phyloP scores from a whole-genome alignment of 1,284 basidiomycete species.

The Melampsora abietis-canadensis region DNA sequence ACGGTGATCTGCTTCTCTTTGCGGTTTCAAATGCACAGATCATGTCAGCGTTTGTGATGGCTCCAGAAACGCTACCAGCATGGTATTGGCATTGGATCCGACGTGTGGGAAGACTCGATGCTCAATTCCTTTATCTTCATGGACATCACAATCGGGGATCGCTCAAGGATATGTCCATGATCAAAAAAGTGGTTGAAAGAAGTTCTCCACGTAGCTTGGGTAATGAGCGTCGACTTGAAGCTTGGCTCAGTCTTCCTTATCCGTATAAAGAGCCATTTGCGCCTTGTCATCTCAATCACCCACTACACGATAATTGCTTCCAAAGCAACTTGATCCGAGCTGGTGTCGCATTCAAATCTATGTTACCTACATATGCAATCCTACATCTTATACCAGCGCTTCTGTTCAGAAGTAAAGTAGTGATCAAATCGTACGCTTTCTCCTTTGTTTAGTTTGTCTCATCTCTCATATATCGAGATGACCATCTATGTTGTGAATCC shows the following conservation, averaged over 20 bases:
- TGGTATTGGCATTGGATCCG: constrained; percentile 44
- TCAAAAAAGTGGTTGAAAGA: constrained; percentile 10
- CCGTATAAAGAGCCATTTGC: constrained; percentile 15
- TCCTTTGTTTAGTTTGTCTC: neutral
- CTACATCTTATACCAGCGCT: constrained; percentile 40
- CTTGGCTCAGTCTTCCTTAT: constrained; percentile 34
- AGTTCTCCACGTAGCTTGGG: constrained; percentile 7
- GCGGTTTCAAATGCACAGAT: constrained; percentile 42
- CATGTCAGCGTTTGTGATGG: constrained; percentile 42
- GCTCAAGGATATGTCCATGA: constrained; percentile 12
- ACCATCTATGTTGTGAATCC: neutral
- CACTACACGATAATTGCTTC: constrained; percentile 28
- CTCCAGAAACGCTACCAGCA: constrained; percentile 29
- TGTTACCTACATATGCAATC: constrained; percentile 40
- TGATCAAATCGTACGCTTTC: constrained; percentile 40
- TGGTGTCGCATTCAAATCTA: constrained; percentile 38
- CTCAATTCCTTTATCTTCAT: constrained; percentile 32
- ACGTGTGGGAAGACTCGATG: constrained; percentile 27
- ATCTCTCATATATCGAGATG: neutral
- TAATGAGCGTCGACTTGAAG: constrained; percentile 13
- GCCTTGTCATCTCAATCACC: constrained; percentile 43
- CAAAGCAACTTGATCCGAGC: constrained; percentile 22
- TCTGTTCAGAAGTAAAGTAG: constrained; percentile 40
- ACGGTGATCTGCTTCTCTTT: constrained; percentile 41
- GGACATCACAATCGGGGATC: constrained; percentile 7